Base-by-base conservation (phyloP, 2,329 filamentous ascomycete genomes). In the Microsporum ferrugineum region DNA sequence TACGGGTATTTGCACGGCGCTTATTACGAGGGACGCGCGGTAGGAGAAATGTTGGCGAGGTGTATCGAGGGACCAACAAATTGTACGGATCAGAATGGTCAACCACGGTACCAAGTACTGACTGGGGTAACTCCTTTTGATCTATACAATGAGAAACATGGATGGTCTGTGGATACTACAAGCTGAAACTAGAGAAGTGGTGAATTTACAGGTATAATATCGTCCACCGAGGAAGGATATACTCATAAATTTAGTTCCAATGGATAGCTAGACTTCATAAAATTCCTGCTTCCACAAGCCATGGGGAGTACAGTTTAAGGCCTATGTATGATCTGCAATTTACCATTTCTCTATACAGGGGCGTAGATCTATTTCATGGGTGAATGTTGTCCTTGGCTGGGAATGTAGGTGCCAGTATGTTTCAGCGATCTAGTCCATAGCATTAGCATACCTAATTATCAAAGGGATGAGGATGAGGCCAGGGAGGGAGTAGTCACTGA, bases 311-410 rank as follows among this genome's bases (percentile, higher is more conserved):
- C 17, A 23, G 17, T 23, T 23, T 23, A 23, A 23, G 17, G 17
- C 17, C 17, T 23, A 1, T 23, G 17, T 23, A 23, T 23, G 17
- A 23, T 23, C 17, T 23, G 17, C 17, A 23, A 23, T 23, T 23
- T 17, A 91, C 79, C 88, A 95, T 72, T 91, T 95, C 79, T 95
- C 90, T 59, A 91, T 79, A 72, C 84, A 91, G 0, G 90, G 89
- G 64, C 90, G 79, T 34, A 91, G 76, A 73, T 95, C 90, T 66
- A 95, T 73, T 75, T 95, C 89, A 70, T 89, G 88, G 0, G 88
- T 91, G 69, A 92, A 95, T 1, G 84, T 84, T 4, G 87, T 89
- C 66, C 83, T 81, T 36, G 86, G 88, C 76, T 96, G 90, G 0
- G 85, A 87, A 70, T 95, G 90, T 68, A 95, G 71, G 70, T 86